These are phyloP conservation scores for Chloroidium sp. DNA, from an alignment of 163 green algal genomes.

Conservation along the genomic window DNA sequence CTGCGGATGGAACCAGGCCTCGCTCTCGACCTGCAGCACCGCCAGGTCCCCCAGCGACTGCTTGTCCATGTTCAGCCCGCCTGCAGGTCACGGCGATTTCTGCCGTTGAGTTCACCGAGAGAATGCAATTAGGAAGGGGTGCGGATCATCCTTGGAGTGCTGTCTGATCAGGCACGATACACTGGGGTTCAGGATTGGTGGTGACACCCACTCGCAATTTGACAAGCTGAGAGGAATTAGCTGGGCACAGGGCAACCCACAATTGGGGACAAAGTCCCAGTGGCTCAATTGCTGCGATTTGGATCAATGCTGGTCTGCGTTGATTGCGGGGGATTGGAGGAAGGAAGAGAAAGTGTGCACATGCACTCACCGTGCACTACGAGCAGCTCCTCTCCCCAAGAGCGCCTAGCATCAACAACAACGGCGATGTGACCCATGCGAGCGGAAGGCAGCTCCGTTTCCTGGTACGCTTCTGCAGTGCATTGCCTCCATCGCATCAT, in stretches of 20 bases:
- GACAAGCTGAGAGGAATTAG: too few relatives aligned
- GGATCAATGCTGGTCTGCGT: too few relatives aligned
- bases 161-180: too few relatives aligned
- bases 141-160: too few relatives aligned
- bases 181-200: too few relatives aligned
- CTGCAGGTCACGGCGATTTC: background rate
- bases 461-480: background rate
- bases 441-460: conserved; percentile 3
- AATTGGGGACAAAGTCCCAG: too few relatives aligned
- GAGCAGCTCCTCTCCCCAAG: conserved; percentile 19
- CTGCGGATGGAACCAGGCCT: conserved; percentile 13
- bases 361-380: conserved; percentile 20
- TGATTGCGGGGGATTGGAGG: too few relatives aligned
- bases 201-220: too few relatives aligned
- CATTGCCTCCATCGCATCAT: conserved; percentile 15
- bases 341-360: too few relatives aligned
- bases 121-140: too few relatives aligned
- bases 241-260: too few relatives aligned
- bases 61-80: conserved; percentile 36
- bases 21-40: conserved; percentile 21
- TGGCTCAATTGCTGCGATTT: too few relatives aligned
- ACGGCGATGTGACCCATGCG: conserved; percentile 23
- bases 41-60: conserved; percentile 29
- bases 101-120: background rate
- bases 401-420: conserved; percentile 6